Evolutionary conservation across 257 asterid species (phyloP).

Genomic region (Salvia miltiorrhiza): DNA sequence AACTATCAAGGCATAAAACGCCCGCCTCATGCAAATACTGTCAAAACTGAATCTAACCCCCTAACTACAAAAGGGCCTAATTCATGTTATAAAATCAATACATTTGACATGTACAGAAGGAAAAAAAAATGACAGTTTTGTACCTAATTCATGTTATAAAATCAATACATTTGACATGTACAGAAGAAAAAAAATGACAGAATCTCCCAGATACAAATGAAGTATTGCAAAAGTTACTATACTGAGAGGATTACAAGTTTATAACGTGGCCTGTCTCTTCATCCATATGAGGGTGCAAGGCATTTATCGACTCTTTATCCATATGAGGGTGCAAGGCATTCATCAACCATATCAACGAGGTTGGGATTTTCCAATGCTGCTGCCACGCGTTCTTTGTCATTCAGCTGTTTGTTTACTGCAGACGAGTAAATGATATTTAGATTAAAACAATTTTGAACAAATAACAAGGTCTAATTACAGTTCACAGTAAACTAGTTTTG

Average conservation of each 20-base stretch:
- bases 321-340: constrained; percentile 77
- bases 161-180: not conserved
- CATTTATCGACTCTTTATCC: too few species aligned
- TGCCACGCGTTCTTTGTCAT: constrained; percentile 92
- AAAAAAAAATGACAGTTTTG: too few species aligned
- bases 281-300: too few species aligned
- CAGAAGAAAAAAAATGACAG: not conserved
- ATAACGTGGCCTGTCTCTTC: constrained; percentile 14
- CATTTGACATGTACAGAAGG: not conserved
- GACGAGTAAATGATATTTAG: constrained; percentile 1
- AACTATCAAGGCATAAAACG: not conserved
- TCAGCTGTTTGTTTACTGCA: constrained; percentile 93
- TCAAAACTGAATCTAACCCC: not conserved
- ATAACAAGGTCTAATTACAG: not conserved
- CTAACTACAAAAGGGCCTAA: not conserved
- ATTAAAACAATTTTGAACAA: not conserved
- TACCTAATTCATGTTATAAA: not conserved
- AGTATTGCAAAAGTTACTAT: not conserved
- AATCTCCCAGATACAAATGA: not conserved
- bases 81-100: not conserved
- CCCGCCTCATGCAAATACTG: not conserved
- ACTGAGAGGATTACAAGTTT: not conserved
- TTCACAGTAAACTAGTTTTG: not conserved
- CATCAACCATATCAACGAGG: constrained; percentile 77
- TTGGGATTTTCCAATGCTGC: constrained; percentile 90